phyloP scores from a whole-genome alignment of 176 grass and related monocot species.

The Tillandsia fasciculata region DNA sequence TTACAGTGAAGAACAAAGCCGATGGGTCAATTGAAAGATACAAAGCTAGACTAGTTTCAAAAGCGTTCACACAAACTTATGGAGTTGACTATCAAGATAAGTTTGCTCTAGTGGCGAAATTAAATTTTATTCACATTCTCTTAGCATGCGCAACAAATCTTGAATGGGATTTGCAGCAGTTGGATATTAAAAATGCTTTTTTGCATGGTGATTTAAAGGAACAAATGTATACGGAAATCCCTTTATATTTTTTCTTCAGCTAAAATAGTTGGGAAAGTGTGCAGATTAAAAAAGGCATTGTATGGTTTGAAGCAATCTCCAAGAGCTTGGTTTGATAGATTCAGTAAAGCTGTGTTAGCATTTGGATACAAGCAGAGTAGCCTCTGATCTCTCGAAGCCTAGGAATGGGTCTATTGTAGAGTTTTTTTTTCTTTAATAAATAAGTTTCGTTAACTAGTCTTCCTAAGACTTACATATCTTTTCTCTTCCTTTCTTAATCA shows the following conservation, averaged over 20 bases:
- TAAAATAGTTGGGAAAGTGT: neutral
- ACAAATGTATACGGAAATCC: neutral
- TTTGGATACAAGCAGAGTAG: conserved; percentile 3
- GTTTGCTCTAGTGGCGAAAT: neutral
- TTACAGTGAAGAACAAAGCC: neutral
- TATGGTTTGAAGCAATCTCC: neutral
- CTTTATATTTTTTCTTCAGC: neutral
- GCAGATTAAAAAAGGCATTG: neutral
- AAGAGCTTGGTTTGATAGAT: too few relatives aligned
- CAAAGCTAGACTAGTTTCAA: neutral
- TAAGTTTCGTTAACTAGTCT: too few relatives aligned
- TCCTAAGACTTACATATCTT: too few relatives aligned
- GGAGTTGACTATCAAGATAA: neutral
- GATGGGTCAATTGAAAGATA: neutral
- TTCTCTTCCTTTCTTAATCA: too few relatives aligned
- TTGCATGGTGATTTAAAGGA: neutral
- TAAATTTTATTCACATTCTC: neutral
- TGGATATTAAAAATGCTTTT: too few relatives aligned
- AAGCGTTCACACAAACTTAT: neutral
- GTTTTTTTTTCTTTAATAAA: too few relatives aligned
- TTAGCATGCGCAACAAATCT: neutral
- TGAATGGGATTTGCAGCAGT: neutral
- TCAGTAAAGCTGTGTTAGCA: neutral
- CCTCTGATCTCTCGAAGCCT: neutral
- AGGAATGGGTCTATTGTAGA: too few relatives aligned